Base-by-base conservation (phyloP, 768 basidiomycete species). In the Paxillus ammoniavirescens region DNA sequence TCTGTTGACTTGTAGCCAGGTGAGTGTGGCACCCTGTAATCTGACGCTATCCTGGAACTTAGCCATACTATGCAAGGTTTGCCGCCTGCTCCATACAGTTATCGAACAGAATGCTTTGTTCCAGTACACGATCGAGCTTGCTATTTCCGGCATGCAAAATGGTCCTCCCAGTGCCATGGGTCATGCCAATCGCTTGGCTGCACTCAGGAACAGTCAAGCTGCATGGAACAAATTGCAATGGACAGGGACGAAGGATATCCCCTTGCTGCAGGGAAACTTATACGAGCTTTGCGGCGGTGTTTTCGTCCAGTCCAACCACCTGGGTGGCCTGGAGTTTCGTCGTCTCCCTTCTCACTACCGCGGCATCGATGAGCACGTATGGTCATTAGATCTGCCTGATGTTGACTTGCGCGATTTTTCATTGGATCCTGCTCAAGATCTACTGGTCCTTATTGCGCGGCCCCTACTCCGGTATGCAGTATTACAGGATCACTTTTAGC, bases 401-500 rank as follows among this genome's bases (percentile, higher is more conserved):
- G 57, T 79, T 35, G 35, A 55, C 14, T 60, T 83, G 12, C 75
- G 79, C n/a, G 84, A 86, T 59, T 84, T 84, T 57, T 75, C 73
- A 7, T 77, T 89, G 73, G 87, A 89, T 62, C 82, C 84, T 15
- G 76, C 81, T 21, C 86, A 86, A 60, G 81, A 88, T 63, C 73
- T 89, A 31, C 72, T 87, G 8, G 75, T 86, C 8, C 56, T 81
- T 15, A 66, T 84, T 6, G 76, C 80, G 58, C 65, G 59, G 26
- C 73, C 73, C 18, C 51, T 57, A 28, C 42, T 47, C 51, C 68
- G 59, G 78, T 78, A 58, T 59, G 72, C 62, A 31, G 15, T 35
- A 23, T 58, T 35, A 18, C 35, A 35, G 12, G n/a, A 5, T 42
- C 48, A 36, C 47, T 28, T 53, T 15, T 30, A 36, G 8, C 28